phyloP scores from a whole-genome alignment of 768 basidiomycete genomes.

The Naganishia friedmannii region DNA sequence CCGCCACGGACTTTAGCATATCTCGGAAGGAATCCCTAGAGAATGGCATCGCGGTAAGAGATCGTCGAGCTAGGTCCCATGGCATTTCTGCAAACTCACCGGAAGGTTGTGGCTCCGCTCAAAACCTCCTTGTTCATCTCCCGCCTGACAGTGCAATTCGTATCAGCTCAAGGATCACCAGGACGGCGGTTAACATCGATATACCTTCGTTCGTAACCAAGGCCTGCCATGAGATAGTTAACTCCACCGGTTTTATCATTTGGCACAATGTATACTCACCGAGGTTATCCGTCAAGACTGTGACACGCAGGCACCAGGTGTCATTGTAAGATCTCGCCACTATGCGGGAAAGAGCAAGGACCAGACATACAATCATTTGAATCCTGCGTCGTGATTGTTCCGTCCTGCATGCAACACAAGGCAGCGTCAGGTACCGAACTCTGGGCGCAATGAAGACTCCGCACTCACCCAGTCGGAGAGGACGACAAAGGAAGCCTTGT shows the following conservation, averaged over 20 bases:
- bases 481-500: slow-evolving; percentile 77
- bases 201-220: slow-evolving; percentile 68
- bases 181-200: too few species aligned
- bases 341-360: slow-evolving; percentile 15
- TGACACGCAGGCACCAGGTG: not conserved
- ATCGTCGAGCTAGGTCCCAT: not conserved
- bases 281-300: slow-evolving; percentile 83
- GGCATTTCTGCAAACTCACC: slow-evolving; percentile 52
- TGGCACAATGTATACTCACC: slow-evolving; percentile 53
- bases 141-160: slow-evolving; percentile 49
- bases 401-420: slow-evolving; percentile 48
- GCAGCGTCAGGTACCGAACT: not conserved
- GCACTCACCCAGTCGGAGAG: slow-evolving; percentile 80
- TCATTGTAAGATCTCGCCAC: not conserved
- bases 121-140: slow-evolving; percentile 72
- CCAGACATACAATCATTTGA: slow-evolving; percentile 77
- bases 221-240: slow-evolving; percentile 43
- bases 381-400: slow-evolving; percentile 85
- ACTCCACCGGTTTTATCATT: not conserved
- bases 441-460: slow-evolving; percentile 11
- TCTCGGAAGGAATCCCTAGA: slow-evolving; percentile 77
- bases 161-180: not conserved
- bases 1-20: slow-evolving; percentile 75
- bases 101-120: slow-evolving; percentile 66
- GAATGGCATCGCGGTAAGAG: not conserved